phyloP scores from a whole-genome alignment of 257 asterid genomes.

The Nicotiana otophora region DNA sequence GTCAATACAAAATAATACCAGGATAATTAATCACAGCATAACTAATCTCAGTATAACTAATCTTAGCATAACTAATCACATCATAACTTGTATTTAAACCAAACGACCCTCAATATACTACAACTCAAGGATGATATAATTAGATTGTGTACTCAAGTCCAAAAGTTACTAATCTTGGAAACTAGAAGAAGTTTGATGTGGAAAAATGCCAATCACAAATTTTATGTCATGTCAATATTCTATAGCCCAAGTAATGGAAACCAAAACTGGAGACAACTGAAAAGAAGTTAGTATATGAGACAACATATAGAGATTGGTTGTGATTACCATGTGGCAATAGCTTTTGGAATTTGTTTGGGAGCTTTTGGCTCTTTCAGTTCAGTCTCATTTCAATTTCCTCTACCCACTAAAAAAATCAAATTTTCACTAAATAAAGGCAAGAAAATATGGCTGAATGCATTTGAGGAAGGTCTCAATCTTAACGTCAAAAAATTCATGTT shows the following conservation, averaged over 20 bases:
- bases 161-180: neutral
- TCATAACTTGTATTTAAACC: too few relatives aligned
- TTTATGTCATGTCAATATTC: neutral
- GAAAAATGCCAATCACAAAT: neutral
- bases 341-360: slow-evolving; percentile 24
- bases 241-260: neutral
- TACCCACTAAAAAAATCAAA: neutral
- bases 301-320: slow-evolving; percentile 11
- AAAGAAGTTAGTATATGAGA: slow-evolving; percentile 15
- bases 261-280: slow-evolving; percentile 7
- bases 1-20: too few relatives aligned
- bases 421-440: neutral
- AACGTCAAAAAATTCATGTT: neutral
- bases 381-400: slow-evolving; percentile 4
- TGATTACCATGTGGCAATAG: slow-evolving; percentile 19
- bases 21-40: too few relatives aligned
- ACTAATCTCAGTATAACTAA: too few relatives aligned
- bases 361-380: slow-evolving; percentile 26
- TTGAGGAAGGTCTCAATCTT: neutral
- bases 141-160: neutral
- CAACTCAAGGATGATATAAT: neutral
- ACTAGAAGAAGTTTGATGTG: neutral
- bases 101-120: too few relatives aligned
- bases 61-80: too few relatives aligned
- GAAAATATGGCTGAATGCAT: neutral